phyloP scores from a whole-genome alignment of 768 basidiomycete genomes.

The Tylopilus rubrobrunneus region DNA sequence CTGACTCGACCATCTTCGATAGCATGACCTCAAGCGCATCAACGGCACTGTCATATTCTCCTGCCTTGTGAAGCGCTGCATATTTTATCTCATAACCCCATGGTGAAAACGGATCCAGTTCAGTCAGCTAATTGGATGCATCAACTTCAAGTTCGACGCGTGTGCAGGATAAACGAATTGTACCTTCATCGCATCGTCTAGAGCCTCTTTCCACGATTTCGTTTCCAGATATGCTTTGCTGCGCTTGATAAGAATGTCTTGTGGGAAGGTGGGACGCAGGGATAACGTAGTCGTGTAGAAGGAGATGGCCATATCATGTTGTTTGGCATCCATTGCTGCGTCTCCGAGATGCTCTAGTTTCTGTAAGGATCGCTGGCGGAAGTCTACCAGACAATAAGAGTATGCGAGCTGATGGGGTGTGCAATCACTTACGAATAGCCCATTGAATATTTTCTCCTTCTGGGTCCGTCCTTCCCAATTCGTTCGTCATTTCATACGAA shows the following conservation, averaged over 20 bases:
- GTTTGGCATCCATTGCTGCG: background rate
- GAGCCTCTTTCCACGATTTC: background rate
- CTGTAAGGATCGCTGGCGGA: background rate
- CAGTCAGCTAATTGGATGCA: no score
- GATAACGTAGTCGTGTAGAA: background rate
- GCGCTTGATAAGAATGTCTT: background rate
- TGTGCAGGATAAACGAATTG: background rate
- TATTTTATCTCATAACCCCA: no score
- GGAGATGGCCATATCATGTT: background rate
- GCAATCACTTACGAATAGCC: background rate
- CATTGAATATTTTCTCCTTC: background rate
- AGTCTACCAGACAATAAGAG: background rate
- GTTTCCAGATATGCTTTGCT: background rate
- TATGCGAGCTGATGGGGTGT: background rate
- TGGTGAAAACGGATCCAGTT: no score
- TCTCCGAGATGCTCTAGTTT: background rate
- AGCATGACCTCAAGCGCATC: no score
- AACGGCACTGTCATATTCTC: no score
- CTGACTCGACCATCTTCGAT: no score
- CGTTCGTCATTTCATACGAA: background rate
- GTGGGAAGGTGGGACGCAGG: background rate
- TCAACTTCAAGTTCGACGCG: background rate
- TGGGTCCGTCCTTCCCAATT: background rate
- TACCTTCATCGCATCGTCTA: background rate
- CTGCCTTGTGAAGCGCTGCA: no score